Evolutionary conservation across 192 early-diverging fungal genomes (phyloP), one percentile per base, ranked within the genome.

Genomic region (Backusella tarrabulga): DNA sequence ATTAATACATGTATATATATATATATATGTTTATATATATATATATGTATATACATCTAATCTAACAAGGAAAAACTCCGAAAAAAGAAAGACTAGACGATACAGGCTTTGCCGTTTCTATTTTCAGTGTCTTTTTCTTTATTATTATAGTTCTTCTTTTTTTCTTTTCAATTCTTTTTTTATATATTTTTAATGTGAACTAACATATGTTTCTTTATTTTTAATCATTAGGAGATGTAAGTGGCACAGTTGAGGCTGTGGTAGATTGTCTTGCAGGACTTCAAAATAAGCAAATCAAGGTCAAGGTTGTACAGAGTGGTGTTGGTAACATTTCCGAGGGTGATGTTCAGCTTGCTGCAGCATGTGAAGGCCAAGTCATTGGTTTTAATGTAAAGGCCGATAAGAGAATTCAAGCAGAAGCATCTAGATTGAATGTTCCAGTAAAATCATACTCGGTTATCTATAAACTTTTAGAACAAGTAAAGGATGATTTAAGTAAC

Each of bases 211-310:
- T 34, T 41, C 7, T 38, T 35, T 35, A 15, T 69, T 35, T 38
- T 70, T 21, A 23, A 36, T 23, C 40, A 21, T 8, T 42, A 91
- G 88, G 88, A 72, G 97, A 99, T 80, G 97, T 99, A 3, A 93
- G 94, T 74, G 97, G 97, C 35, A 95, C 96, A 4, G 87, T 95
- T 19, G 97, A 98, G 79, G 97, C 97, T 0, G 87, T 99, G 1
- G 83, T 88, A 0, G 92, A 93, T 71, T 90, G 91, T 5, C 82
- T 99, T 17, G 75, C 88, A 60, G 89, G 90, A n/a, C 75, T 99
- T 7, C 95, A 94, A 0, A 89, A 85, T 29, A 90, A 94, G 76
- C 92, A 96, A 72, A 92, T 95, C 52, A 79, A 86, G 8, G 83
- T 92, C 60, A 88, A 90, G 38, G 89, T 98, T 21, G 88, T 97